Evolutionary conservation across 768 basidiomycete genomes (phyloP), one percentile per base, ranked within the genome.

Genomic region (Daedaleopsis sinensis): DNA sequence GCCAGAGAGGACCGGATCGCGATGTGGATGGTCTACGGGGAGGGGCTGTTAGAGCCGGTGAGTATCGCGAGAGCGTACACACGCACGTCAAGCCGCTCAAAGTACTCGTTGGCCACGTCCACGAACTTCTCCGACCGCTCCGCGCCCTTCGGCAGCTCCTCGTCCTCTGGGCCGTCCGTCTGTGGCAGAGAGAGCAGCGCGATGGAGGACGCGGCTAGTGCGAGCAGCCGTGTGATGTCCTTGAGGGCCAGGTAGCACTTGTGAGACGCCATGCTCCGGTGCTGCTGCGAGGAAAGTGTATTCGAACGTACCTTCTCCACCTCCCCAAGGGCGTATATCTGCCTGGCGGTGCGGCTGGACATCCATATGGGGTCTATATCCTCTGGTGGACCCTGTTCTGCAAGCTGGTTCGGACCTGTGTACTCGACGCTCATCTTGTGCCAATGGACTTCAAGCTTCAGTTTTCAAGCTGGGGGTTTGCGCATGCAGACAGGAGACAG

Each of bases 121-220:
- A 93, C 91, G 65, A 94, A 93, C 68, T 91, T 89, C 70, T 93
- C 90, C 15, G 90, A 91, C 38, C 91, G 81, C 73, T 94, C 91
- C 61, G 88, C 91, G 43, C 90, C 91, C 67, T 89, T 87, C 3
- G 91, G 90, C 9, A 93, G 80, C 57, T 76, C 54, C 18, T 37
- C 79, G 55, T 89, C 88, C 8, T 84, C 84, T 3, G 86, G 81
- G 0, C 73, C 80, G 69, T 93, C 91, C 4, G 90, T 91, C 73
- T 93, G 91, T 1, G 91, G 91, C n/a, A 94, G 77, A 1, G 91
- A 88, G 51, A 94, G 80, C 53, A 93, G 80, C 8, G 90, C 88
- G 59, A 92, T 86, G 10, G 89, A 91, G 16, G 91, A 89, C 9
- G 88, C 89, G 6, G 91, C 91, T 23, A 92, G 76, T 19, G 85